Evolutionary conservation across 805 yeast species (phyloP), one percentile per base, ranked within the genome.

Genomic region (Saturnispora silvae): DNA sequence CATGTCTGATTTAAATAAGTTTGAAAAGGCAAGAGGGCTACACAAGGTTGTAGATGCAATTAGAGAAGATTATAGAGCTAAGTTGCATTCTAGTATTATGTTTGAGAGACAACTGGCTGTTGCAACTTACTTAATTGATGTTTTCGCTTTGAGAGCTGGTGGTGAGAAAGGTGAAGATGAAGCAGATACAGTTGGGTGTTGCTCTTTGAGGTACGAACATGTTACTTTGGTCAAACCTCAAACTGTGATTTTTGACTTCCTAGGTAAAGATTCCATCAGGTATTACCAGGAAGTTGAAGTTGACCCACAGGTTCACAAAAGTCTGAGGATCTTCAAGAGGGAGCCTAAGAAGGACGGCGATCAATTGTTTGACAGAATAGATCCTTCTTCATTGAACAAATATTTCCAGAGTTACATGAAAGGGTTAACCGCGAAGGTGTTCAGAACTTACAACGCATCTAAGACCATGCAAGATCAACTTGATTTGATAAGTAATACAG

Each of bases 151-250:
- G 46, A 82, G 97, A 79, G 96, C 96, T 1, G 96, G 96, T 56
- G 96, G 96, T 50, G 96, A 89, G 59, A 89, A 89, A 57, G 81
- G 89, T 9, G 97, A 89, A 3, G 97, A 89, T 48, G 96, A 87
- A 55, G 97, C 97, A 3, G 97, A 89, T 56, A 89, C 97, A 1
- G 97, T 89, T 31, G 97, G 97, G 31, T 89, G 97, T 60, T 89
- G 97, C 61, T 87, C 96, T 1, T 68, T 89, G 47, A 66, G 97
- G 51, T 87, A 64, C 52, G 97, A 87, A 56, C 97, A 87, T 59
- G 72, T 89, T 31, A 78, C 87, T 1, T 65, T 89, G 41, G 73
- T 73, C 47, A 95, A 95, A 2, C 96, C 96, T 7, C 75, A 75
- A 47, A 80, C 70, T 4, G 96, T 89, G 13, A 70, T 81, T 8